Base-by-base conservation (phyloP, 192 early-diverging fungal species). In the Haplosporangium gracile region DNA sequence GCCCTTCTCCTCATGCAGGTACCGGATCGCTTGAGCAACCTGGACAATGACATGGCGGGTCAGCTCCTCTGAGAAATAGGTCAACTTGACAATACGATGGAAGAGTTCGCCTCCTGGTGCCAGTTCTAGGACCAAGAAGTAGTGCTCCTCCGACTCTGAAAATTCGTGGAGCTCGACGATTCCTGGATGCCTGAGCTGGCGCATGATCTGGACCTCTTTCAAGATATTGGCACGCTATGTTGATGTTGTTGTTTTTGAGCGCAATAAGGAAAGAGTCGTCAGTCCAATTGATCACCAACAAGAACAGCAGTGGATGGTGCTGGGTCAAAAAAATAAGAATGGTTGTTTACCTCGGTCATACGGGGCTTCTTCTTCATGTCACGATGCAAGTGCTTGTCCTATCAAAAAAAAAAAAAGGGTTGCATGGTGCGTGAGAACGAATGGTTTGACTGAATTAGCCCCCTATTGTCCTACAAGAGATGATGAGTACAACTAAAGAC, bases 31-130 rank as follows among this genome's bases (percentile, higher is more conserved):
- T 47, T 94, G 89, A 18, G 96, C 96, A 51, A 98, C 94, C 88
- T 98, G 96, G 38, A 92, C 89, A 79, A 97, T 96, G 69, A 97
- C 94, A 75, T 96, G 94, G 5, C 96, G 92, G n/a, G 94, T 88
- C 45, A 95, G 81, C 4, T 91, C 88, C 87, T 97, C 96, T 69
- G 93, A 94, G 43, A 96, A 90, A 79, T 95, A 96, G 15, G 95
- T 95, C 60, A 96, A 85, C 76, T 93, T 91, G 70, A 96, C 93
- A 26, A 97, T 93, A 57, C 94, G 91, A 88, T 97, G 94, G 74
- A 96, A 98, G 42, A 98, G 90, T 89, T 98, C 97, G 75, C 97
- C 97, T 73, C 96, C 96, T 40, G 92, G 88, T 65, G 94, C 94
- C 47, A 93, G 91, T 88, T 98, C 97, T 72, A 97, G 91, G 15